Evolutionary conservation across 176 grass and related monocot species (phyloP), one percentile per base, ranked within the genome.

Genomic region (Oryza longistaminata): DNA sequence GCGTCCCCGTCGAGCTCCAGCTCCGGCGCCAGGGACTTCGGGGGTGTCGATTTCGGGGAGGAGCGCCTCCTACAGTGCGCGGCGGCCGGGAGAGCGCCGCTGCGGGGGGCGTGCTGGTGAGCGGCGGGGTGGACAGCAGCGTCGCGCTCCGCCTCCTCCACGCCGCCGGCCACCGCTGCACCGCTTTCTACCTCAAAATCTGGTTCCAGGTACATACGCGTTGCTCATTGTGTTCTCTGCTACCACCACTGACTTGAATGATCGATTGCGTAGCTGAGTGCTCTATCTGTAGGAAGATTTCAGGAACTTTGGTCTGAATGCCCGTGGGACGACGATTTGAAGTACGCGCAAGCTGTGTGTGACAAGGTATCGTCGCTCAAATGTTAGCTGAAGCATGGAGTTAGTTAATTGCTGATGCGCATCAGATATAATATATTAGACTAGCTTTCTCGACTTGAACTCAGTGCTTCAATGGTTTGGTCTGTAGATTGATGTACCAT

Each of bases 121-220:
- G 96, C 87, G 96, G 96, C 19, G 96, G 96, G 21, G 96, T 99
- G 5, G 96, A 99, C 73, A 99, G 93, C 80, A 99, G 93, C 86
- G 93, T 94, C 80, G 93, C 93, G 19, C 96, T 99, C 49, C 90
- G 93, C 40, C 93, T 92, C 77, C 93, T 99, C 87, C 96, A 99
- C 66, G 91, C 93, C 29, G 89, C 96, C 3, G 96, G 93, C 21
- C 93, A 99, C 50, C 34, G 79, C 19, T 96, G 93, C 62, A 99
- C 93, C 11, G 93, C 96, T 6, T 99, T 96, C 91, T 99, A 99
- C 82, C 96, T 99, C 22, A 96, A 99, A 71, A 99, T 99, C 68
- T 99, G 91, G 96, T 99, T 99, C 79, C 96, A 99, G 86, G 96
- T 96, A 15, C 43, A 50, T 60, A 6, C 37, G 14, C 39, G 1